Percentiles rank a stretch among this genome's conserved stretches.
phyloP scores from a whole-genome alignment of 1,139 yeast genomes.

The Candida dubliniensis region DNA sequence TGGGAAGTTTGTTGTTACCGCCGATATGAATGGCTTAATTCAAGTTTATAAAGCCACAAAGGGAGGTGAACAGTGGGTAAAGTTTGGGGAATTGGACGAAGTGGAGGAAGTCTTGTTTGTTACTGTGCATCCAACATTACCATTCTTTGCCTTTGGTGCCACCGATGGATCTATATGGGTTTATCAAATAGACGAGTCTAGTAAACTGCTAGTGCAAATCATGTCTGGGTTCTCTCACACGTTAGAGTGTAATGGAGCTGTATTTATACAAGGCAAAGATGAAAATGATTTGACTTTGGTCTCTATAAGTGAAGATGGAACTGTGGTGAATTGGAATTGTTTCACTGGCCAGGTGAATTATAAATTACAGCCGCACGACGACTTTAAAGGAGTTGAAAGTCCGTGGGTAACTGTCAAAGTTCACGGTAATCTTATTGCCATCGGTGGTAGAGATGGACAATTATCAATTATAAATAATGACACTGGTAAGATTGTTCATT shows the following conservation, averaged over 20 bases:
- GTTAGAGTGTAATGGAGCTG: conserved; percentile 75
- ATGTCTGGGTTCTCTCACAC: conserved; percentile 84
- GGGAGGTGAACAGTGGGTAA: conserved; percentile 81
- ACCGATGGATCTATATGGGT: conserved; percentile 95
- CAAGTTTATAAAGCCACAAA: conserved; percentile 69
- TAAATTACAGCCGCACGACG: conserved; percentile 60
- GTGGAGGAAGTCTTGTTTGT: conserved; percentile 82
- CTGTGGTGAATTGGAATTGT: conserved; percentile 87
- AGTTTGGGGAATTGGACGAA: conserved; percentile 72
- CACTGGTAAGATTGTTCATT: conserved; percentile 67
- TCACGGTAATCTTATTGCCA: conserved; percentile 53
- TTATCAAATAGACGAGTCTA: conserved; percentile 64
- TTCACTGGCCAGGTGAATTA: conserved; percentile 69
- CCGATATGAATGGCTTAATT: conserved; percentile 91
- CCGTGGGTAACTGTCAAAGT: conserved; percentile 81
- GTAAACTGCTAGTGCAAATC: conserved; percentile 60
- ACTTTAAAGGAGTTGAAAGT: conserved; percentile 68
- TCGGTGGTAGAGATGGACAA: conserved; percentile 87
- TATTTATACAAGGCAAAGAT: conserved; percentile 62
- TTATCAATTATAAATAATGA: conserved; percentile 73
- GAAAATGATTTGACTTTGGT: conserved; percentile 65
- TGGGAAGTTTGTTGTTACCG: conserved; percentile 80
- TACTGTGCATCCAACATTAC: conserved; percentile 67
- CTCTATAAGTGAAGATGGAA: conserved; percentile 85
- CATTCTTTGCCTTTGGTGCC: conserved; percentile 91